Evolutionary conservation across 2,329 filamentous ascomycete genomes (phyloP).

Genomic region (Dryadomyces sulphureus): DNA sequence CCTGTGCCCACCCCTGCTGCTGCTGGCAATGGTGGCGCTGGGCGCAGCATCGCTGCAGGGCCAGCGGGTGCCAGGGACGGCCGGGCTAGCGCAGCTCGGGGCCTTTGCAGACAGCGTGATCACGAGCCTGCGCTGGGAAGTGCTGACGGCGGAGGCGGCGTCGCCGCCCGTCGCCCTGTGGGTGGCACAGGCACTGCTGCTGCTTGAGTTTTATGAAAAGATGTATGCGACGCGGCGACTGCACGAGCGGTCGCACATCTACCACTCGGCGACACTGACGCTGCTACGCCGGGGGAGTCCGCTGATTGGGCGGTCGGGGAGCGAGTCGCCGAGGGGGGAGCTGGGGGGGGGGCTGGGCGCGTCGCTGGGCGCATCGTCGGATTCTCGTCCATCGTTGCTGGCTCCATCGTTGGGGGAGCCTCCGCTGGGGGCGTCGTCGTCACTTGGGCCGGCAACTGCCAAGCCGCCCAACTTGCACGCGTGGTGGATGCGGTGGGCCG

Average conservation of each 20-base stretch:
- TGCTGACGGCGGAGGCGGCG: slow-evolving; percentile 70
- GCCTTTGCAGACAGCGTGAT: slow-evolving; percentile 46
- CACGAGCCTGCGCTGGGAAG: slow-evolving; percentile 62
- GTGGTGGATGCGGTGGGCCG: slow-evolving; percentile 82
- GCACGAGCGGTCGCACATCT: slow-evolving; percentile 80
- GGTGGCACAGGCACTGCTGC: slow-evolving; percentile 71
- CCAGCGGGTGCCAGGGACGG: too few relatives aligned
- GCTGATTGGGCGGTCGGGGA: slow-evolving; percentile 62
- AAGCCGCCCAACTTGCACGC: slow-evolving; percentile 25
- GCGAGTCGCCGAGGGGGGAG: slow-evolving; percentile 62
- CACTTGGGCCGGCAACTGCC: too few relatives aligned
- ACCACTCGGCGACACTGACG: slow-evolving; percentile 74
- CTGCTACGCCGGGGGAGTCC: slow-evolving; percentile 77
- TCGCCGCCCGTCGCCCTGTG: slow-evolving; percentile 72
- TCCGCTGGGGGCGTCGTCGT: too few relatives aligned
- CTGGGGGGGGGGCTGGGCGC: too few relatives aligned
- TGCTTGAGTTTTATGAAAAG: slow-evolving; percentile 85
- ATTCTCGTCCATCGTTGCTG: too few relatives aligned
- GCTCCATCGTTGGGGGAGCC: too few relatives aligned
- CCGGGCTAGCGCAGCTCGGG: slow-evolving; percentile 29
- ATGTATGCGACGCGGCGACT: slow-evolving; percentile 71
- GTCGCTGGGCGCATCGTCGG: too few relatives aligned
- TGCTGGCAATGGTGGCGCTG: slow-evolving; percentile 72
- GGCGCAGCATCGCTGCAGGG: slow-evolving; percentile 68
- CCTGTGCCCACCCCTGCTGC: slow-evolving; percentile 59